These are phyloP conservation scores for Alternaria sp. DNA, from an alignment of 2,329 filamentous ascomycete genomes.

Conservation along the genomic window DNA sequence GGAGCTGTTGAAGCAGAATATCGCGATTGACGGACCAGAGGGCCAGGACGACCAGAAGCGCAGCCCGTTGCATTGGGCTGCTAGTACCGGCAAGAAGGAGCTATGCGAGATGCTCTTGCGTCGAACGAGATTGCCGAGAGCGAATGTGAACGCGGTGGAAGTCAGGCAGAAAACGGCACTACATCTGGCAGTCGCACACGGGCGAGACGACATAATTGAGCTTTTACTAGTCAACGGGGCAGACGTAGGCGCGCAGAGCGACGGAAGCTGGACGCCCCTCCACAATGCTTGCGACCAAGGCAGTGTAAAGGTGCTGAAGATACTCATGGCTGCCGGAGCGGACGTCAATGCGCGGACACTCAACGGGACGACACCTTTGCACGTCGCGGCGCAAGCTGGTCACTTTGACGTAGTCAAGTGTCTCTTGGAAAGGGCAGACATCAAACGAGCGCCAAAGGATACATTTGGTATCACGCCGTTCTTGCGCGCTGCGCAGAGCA, in stretches of 20 bases:
- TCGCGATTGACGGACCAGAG: slow-evolving; percentile 49
- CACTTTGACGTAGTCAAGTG: slow-evolving; percentile 46
- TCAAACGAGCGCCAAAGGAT: slow-evolving; percentile 50
- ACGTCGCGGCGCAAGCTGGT: slow-evolving; percentile 46
- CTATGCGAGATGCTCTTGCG: slow-evolving; percentile 58
- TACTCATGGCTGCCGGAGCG: slow-evolving; percentile 40
- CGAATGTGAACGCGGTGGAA: slow-evolving; percentile 45
- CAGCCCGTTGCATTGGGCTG: slow-evolving; percentile 65
- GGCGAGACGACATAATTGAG: slow-evolving; percentile 46
- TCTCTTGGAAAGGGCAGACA: slow-evolving; percentile 43
- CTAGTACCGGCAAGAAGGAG: slow-evolving; percentile 60
- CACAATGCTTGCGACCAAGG: slow-evolving; percentile 46
- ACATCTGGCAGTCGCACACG: slow-evolving; percentile 43
- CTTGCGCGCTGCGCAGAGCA: slow-evolving; percentile 50
- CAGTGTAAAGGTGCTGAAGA: slow-evolving; percentile 38
- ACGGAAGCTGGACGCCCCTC: slow-evolving; percentile 43
- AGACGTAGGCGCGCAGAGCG: slow-evolving; percentile 41
- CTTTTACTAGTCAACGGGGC: slow-evolving; percentile 39
- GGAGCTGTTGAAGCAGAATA: slow-evolving; percentile 48
- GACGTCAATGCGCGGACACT: slow-evolving; percentile 42
- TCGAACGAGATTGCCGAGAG: slow-evolving; percentile 28
- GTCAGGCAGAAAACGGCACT: slow-evolving; percentile 45
- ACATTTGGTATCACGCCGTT: slow-evolving; percentile 54
- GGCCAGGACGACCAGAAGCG: slow-evolving; percentile 56
- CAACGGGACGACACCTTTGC: slow-evolving; percentile 47